Percentiles rank a stretch among this genome's conserved stretches.
These are phyloP conservation scores for Aspergillus fischeri DNA, from an alignment of 2,329 filamentous ascomycete species.

Conservation along the genomic window DNA sequence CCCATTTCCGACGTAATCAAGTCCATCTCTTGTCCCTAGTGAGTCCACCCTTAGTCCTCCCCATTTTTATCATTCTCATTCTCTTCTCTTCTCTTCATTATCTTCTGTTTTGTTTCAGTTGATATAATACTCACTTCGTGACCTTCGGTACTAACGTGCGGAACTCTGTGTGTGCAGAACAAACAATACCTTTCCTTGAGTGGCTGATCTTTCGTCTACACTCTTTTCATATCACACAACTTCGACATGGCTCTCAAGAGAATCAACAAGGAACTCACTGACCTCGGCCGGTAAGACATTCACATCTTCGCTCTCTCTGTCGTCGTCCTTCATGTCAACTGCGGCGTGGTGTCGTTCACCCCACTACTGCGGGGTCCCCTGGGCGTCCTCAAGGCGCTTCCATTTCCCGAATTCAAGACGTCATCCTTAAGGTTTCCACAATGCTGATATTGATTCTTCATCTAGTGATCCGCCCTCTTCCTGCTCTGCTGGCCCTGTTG, in stretches of 20 bases:
- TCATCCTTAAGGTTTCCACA: background rate
- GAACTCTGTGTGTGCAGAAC: constrained; percentile 14
- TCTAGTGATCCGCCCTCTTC: constrained; percentile 93
- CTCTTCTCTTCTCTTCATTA: constrained; percentile 5
- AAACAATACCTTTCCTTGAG: constrained; percentile 11
- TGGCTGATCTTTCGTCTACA: constrained; percentile 1
- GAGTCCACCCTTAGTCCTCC: constrained; percentile 6
- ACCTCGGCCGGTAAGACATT: constrained; percentile 47
- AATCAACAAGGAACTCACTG: constrained; percentile 53
- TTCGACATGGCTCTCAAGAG: constrained; percentile 48
- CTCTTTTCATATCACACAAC: constrained; percentile 13
- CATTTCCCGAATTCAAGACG: constrained; percentile 9
- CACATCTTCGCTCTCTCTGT: constrained; percentile 8
- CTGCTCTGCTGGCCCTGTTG: constrained; percentile 94
- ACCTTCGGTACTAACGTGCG: constrained; percentile 4
- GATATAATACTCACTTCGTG: background rate
- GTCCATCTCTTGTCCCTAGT: constrained; percentile 3
- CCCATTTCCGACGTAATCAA: constrained; percentile 32
- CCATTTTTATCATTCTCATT: constrained; percentile 11
- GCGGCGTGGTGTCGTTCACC: constrained; percentile 6
- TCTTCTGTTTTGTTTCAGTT: background rate
- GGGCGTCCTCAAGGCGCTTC: background rate
- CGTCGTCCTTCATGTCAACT: background rate
- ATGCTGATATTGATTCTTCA: constrained; percentile 3
- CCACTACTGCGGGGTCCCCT: constrained; percentile 22